These are phyloP conservation scores for Chrysochromulina tobinii DNA, from an alignment of 78 protist species.

Conservation along the genomic window DNA sequence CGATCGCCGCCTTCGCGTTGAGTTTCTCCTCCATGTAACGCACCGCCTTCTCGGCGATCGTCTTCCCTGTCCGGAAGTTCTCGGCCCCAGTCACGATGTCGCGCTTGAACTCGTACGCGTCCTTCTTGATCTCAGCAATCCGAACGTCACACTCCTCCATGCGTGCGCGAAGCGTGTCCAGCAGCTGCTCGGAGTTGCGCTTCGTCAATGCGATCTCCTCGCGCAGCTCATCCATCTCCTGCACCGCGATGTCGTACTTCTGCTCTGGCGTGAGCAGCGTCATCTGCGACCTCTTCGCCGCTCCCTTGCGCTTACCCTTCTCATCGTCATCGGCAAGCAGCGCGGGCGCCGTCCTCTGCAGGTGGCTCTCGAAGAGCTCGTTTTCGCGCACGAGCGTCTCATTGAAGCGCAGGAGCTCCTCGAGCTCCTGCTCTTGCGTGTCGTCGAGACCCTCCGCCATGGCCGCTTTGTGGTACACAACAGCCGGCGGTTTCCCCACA, in stretches of 20 bases:
- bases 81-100: constrained; percentile 27
- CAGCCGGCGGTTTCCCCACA: too few species aligned
- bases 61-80: constrained; percentile 14
- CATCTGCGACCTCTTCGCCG: neutral
- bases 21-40: constrained; percentile 53
- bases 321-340: neutral
- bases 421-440: neutral
- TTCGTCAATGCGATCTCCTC: constrained; percentile 14
- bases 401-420: neutral
- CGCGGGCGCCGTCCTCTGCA: neutral
- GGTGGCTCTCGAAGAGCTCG: neutral
- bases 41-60: constrained; percentile 53
- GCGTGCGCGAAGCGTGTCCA: neutral
- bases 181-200: neutral
- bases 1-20: neutral
- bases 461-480: too few species aligned
- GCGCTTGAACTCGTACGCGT: constrained; percentile 50
- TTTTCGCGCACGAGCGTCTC: constrained; percentile 15
- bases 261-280: neutral
- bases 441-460: neutral
- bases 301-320: too few species aligned
- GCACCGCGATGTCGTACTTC: neutral
- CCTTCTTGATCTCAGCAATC: constrained; percentile 37
- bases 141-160: constrained; percentile 40
- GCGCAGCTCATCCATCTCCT: constrained; percentile 22